These are phyloP conservation scores for Daldinia bambusicola DNA, from an alignment of 495 filamentous ascomycete genomes.

Conservation along the genomic window DNA sequence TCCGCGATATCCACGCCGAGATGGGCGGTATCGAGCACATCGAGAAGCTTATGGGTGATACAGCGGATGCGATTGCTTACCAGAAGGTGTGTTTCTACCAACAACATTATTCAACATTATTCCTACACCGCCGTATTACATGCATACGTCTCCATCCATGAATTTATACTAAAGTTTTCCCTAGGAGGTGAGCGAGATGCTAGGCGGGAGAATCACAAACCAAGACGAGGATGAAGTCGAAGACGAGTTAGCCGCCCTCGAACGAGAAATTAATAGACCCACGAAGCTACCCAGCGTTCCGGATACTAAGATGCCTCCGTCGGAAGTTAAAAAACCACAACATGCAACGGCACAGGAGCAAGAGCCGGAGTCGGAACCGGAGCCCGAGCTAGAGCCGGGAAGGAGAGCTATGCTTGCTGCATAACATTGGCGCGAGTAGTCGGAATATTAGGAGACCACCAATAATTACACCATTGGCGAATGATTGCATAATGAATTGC, in stretches of 20 bases:
- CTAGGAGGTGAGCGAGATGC: slow-evolving; percentile 89
- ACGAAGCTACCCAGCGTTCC: slow-evolving; percentile 70
- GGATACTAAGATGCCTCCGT: slow-evolving; percentile 50
- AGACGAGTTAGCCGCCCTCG: slow-evolving; percentile 86
- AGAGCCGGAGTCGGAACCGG: slow-evolving; percentile 42
- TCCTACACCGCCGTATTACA: too few species aligned
- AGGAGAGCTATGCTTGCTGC: slow-evolving; percentile 61
- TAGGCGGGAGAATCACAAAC: slow-evolving; percentile 83
- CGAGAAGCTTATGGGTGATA: slow-evolving; percentile 93
- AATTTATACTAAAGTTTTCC: background rate
- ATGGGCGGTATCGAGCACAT: slow-evolving; percentile 96
- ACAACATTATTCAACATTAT: too few species aligned
- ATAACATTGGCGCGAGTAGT: slow-evolving; percentile 14
- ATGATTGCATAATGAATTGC: background rate
- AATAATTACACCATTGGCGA: background rate
- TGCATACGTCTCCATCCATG: background rate
- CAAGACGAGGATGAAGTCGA: slow-evolving; percentile 98
- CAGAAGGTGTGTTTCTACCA: slow-evolving; percentile 69
- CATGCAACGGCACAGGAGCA: slow-evolving; percentile 10
- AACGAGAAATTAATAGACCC: slow-evolving; percentile 68
- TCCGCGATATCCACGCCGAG: slow-evolving; percentile 90
- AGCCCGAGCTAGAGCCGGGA: too few species aligned
- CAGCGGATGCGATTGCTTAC: slow-evolving; percentile 85
- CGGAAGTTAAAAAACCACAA: slow-evolving; percentile 17
- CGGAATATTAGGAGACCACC: background rate